Percentiles rank a stretch among this genome's conserved stretches.
Conservation (phyloP, 441 rosid genomes). For the Geranium incanum region DNA sequence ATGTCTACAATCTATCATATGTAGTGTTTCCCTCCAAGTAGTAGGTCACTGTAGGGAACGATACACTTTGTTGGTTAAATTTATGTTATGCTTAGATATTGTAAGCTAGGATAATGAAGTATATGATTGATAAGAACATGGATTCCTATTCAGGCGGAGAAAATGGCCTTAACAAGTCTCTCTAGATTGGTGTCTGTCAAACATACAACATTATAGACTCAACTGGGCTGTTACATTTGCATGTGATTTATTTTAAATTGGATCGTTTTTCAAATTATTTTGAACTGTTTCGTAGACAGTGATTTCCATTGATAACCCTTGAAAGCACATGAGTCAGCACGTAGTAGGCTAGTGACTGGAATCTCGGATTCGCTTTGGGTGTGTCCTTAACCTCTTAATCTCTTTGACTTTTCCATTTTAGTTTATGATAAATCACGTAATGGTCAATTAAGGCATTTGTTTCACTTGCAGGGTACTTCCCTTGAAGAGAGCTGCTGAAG, state of each 20-base stretch:
- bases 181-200: constrained; percentile 12
- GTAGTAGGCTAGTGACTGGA: constrained; percentile 29
- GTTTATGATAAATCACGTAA: background rate
- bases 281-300: constrained; percentile 25
- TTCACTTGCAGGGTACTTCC: constrained; percentile 52
- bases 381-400: constrained; percentile 29
- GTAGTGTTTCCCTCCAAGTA: background rate
- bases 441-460: constrained; percentile 14
- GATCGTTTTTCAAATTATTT: constrained; percentile 21
- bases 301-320: constrained; percentile 27
- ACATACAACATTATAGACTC: constrained; percentile 9
- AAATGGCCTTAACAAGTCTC: background rate
- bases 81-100: background rate
- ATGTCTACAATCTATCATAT: background rate
- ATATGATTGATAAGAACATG: background rate
- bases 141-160: background rate
- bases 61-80: background rate
- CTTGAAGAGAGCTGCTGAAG: constrained; percentile 68
- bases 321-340: constrained; percentile 33
- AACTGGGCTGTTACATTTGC: constrained; percentile 18
- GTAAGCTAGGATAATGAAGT: background rate
- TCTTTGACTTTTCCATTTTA: constrained; percentile 23
- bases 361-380: constrained; percentile 27
- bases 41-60: background rate
- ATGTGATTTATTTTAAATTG: constrained; percentile 14